Evolutionary conservation across 208 protist species (phyloP), one percentile per base, ranked within the genome.

Genomic region (Crithidia thermophila): DNA sequence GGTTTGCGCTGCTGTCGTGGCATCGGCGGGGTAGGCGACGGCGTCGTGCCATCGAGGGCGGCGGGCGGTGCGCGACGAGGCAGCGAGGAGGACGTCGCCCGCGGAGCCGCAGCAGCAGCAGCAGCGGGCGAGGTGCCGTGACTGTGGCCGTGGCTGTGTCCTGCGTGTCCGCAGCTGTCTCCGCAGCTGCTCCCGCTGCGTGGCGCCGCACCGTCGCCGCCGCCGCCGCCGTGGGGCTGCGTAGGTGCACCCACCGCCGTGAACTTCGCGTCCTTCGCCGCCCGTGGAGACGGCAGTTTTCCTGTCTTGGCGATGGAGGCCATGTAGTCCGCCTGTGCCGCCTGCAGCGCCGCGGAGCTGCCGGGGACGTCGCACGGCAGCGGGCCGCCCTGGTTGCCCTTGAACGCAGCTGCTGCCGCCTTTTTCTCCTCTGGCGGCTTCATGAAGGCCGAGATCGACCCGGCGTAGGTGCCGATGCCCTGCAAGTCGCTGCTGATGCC

Each of bases 401-500:
- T 34, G 28, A 25, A 31, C 49, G 18, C 61, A 53, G 25, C 60
- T 43, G 67, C 14, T 3, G 68, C 36, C 34, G 53, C 55, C 46
- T 70, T 53, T 36, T 81, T 81, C 42, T 88, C 76, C 21, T 60
- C 63, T 7, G 75, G 71, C 11, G 81, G 72, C 58, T 90, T 91
- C 72, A 93, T 63, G 34, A 95, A 95, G 28, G 79, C 90, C 9
- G 84, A 84, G 57, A 95, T 79, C n/a, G 90, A 90, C n/a, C 90
- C 90, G 28, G 75, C 86, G 65, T 95, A 95, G 14, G 82, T 67
- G 20, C 71, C 77, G 43, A 95, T 87, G 25, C 90, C 90, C 21
- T 74, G 55, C 1, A 95, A 75, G 23, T 72, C 84, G 0, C 8
- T 40, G 63, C 89, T 94, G 51, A 94, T 61, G 34, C 86, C 87